Evolutionary conservation across 1,284 basidiomycete species (phyloP).

Genomic region (Spongispora temasekensis): DNA sequence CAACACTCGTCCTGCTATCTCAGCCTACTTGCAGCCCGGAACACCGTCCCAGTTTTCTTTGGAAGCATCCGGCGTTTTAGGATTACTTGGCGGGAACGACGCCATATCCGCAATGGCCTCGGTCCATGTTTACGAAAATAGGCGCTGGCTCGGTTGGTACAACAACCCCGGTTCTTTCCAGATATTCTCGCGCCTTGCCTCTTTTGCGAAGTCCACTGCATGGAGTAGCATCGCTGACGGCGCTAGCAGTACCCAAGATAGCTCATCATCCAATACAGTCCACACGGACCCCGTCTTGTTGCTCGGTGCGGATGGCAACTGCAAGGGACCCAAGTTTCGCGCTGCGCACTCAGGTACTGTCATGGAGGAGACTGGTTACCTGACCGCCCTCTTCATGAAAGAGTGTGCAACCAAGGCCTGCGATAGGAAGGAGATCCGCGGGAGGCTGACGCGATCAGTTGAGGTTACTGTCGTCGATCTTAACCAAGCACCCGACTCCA

Average conservation of each 20-base stretch:
- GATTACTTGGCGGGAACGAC: constrained; percentile 27
- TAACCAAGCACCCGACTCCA: neutral
- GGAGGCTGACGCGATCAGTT: neutral
- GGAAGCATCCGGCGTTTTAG: constrained; percentile 12
- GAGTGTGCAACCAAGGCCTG: neutral
- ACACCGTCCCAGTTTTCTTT: constrained; percentile 8
- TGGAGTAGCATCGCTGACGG: neutral
- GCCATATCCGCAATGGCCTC: constrained; percentile 26
- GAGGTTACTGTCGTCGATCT: neutral
- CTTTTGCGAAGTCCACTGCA: constrained; percentile 12
- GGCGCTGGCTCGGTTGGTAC: constrained; percentile 32
- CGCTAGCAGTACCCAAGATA: constrained; percentile 8
- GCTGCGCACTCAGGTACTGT: neutral
- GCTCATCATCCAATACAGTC: constrained; percentile 9
- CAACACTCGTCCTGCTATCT: too few relatives aligned
- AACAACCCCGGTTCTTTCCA: constrained; percentile 27
- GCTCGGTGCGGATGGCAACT: constrained; percentile 15
- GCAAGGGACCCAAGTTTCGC: neutral
- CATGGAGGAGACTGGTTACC: neutral
- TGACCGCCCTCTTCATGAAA: neutral
- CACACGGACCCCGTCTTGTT: constrained; percentile 14
- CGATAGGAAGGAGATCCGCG: too few relatives aligned
- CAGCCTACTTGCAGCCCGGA: neutral
- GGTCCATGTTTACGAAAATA: constrained; percentile 20
- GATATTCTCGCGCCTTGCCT: constrained; percentile 19